Base-by-base conservation (phyloP, 1,284 basidiomycete species). In the Melampsora larici-populina region DNA sequence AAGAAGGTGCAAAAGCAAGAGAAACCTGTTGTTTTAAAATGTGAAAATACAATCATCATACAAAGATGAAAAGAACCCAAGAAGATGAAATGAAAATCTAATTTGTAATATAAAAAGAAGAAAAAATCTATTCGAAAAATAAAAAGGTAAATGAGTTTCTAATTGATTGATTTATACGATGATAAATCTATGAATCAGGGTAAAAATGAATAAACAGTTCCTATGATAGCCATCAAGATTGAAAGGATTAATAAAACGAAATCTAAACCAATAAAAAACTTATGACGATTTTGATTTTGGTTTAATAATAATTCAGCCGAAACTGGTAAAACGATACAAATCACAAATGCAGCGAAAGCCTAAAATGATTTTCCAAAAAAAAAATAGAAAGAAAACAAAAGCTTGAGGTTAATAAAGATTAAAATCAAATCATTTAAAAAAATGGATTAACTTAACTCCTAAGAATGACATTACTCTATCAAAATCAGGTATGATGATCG, bases 301-400 rank as follows among this genome's bases (percentile, higher is more conserved):
- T 62, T 65, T 26, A 74, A 31, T 33, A 74, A 65, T 62, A 74
- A 40, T 24, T 74, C 64, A 11, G 72, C 72, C 1, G 72, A 74
- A 15, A 74, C 63, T 2, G 72, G 72, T 31, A 74, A 21, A n/a
- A 74, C 65, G 11, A 64, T 66, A 36, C 72, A 74, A n/a, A 74
- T 74, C 24, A 74, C 72, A 26, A 74, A 74, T 4, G 72, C 72
- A 29, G 72, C 72, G 43, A 74, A 74, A 7, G 72, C 72, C 72
- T 74, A 43, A 31, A 43, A 5, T 5, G 13, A 24, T 11, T 13
- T 13, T 9, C 11, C 60, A 31, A 63, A 24, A 63, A 24, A 43
- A 29, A 40, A 33, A 33, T 24, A 31, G 63, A 43, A 29, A 8
- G 49, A 43, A 24, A 69, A 29, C 58, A 40, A 62, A 29, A 15